Evolutionary conservation across 176 grass and related monocot genomes (phyloP).

Genomic region (Oryza meridionalis): DNA sequence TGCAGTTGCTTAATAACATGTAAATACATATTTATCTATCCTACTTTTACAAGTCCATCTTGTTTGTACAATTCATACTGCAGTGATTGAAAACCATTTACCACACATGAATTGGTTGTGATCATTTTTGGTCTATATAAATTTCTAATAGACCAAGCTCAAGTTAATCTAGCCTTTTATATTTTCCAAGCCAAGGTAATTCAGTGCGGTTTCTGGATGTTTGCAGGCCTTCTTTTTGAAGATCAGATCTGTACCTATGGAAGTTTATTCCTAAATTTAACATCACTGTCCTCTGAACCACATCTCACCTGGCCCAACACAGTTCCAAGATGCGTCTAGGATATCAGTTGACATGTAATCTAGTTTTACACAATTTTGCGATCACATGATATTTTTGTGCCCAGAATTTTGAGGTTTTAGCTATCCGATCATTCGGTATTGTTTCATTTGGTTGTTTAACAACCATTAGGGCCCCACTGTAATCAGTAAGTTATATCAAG

Average conservation of each 20-base stretch:
- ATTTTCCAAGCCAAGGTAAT: slow-evolving; percentile 20
- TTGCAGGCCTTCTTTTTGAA: slow-evolving; percentile 39
- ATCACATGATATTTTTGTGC: slow-evolving; percentile 27
- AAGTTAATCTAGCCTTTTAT: slow-evolving; percentile 25
- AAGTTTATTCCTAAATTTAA: slow-evolving; percentile 32
- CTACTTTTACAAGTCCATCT: not conserved
- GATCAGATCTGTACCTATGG: slow-evolving; percentile 35
- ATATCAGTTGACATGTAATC: slow-evolving; percentile 42
- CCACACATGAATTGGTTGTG: not conserved
- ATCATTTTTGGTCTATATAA: slow-evolving; percentile 10
- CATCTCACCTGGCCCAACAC: slow-evolving; percentile 25
- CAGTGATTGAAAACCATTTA: slow-evolving; percentile 12
- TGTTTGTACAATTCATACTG: slow-evolving; percentile 25
- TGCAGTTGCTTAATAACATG: not conserved
- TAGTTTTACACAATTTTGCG: slow-evolving; percentile 38
- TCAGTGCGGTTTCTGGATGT: not conserved
- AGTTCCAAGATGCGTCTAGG: slow-evolving; percentile 38
- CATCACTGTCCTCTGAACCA: slow-evolving; percentile 1
- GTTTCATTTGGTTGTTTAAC: slow-evolving; percentile 32
- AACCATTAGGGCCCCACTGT: slow-evolving; percentile 30
- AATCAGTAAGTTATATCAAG: slow-evolving; percentile 24
- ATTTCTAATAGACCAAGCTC: slow-evolving; percentile 28
- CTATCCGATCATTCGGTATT: slow-evolving; percentile 14
- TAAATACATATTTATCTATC: slow-evolving; percentile 17
- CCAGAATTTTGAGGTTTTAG: slow-evolving; percentile 17